These are phyloP conservation scores for Monocercomonoides exilis DNA, from an alignment of 78 protist genomes.

Conservation along the genomic window DNA sequence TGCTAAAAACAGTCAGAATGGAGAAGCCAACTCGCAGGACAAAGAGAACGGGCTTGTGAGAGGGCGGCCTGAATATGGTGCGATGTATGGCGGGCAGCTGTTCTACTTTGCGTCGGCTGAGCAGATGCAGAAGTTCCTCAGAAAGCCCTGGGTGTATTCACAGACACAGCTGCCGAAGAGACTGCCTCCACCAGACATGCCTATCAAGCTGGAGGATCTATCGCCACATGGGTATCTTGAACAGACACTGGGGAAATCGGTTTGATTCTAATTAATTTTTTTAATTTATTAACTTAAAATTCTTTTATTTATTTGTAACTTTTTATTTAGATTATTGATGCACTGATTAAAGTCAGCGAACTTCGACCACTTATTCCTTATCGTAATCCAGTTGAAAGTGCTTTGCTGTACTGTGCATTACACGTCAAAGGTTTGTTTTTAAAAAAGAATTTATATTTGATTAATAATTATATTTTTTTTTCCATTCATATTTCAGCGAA, in stretches of 20 bases:
- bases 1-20: too few species aligned
- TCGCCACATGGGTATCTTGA: conserved; percentile 9
- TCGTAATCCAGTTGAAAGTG: neutral
- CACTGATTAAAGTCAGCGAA: neutral
- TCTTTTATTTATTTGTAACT: neutral
- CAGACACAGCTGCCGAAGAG: neutral
- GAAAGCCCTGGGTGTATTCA: neutral
- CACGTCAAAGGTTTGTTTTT: too few species aligned
- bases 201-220: neutral
- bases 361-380: neutral
- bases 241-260: neutral
- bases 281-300: neutral
- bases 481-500: too few species aligned
- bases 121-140: neutral
- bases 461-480: too few species aligned
- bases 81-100: neutral
- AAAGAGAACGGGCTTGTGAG: neutral
- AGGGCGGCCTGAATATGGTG: conserved; percentile 4
- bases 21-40: neutral
- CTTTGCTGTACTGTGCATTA: neutral
- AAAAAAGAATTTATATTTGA: too few species aligned
- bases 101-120: neutral
- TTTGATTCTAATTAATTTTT: neutral
- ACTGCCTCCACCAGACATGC: neutral
- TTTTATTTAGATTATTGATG: neutral